A percentile compares a stretch with the other conserved stretches of the same genome.
phyloP scores from a whole-genome alignment of 805 yeast species.

The Lipomyces lipofer region DNA sequence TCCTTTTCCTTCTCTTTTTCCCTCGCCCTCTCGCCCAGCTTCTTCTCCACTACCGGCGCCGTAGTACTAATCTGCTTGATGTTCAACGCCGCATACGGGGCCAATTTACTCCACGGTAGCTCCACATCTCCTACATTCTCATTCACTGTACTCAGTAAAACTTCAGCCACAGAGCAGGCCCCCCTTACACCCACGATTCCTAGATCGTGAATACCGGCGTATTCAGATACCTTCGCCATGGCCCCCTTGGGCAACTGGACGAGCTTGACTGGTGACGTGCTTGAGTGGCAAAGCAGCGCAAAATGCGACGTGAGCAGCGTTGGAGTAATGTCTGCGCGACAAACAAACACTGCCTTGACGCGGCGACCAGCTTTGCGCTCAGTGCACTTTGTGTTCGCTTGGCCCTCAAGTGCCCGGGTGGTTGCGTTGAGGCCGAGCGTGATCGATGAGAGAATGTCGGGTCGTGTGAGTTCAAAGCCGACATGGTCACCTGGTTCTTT shows the following conservation, averaged over 20 bases:
- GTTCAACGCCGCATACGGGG: constrained; percentile 4
- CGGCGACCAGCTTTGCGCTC: neutral
- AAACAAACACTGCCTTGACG: constrained; percentile 27
- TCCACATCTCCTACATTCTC: constrained; percentile 8
- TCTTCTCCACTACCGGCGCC: constrained; percentile 10
- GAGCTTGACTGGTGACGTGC: constrained; percentile 18
- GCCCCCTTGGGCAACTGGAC: constrained; percentile 24
- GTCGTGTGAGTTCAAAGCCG: neutral
- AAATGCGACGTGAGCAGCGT: constrained; percentile 30
- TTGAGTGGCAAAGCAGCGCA: constrained; percentile 26
- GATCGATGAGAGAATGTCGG: constrained; percentile 12
- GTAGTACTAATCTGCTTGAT: constrained; percentile 21
- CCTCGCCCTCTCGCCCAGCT: neutral
- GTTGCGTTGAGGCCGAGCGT: constrained; percentile 25
- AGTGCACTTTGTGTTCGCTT: constrained; percentile 4
- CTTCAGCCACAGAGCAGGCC: constrained; percentile 3
- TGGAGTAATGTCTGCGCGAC: constrained; percentile 32
- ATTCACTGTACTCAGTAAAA: constrained; percentile 8
- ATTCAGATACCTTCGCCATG: constrained; percentile 4
- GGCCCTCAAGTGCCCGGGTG: constrained; percentile 24
- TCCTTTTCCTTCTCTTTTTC: neutral
- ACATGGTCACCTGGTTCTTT: neutral
- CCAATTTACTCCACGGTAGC: constrained; percentile 16
- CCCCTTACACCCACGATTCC: constrained; percentile 22
- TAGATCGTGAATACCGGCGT: constrained; percentile 16